Evolutionary conservation across 345 rosid genomes (phyloP).

Genomic region (Eucalyptus tenuipes): DNA sequence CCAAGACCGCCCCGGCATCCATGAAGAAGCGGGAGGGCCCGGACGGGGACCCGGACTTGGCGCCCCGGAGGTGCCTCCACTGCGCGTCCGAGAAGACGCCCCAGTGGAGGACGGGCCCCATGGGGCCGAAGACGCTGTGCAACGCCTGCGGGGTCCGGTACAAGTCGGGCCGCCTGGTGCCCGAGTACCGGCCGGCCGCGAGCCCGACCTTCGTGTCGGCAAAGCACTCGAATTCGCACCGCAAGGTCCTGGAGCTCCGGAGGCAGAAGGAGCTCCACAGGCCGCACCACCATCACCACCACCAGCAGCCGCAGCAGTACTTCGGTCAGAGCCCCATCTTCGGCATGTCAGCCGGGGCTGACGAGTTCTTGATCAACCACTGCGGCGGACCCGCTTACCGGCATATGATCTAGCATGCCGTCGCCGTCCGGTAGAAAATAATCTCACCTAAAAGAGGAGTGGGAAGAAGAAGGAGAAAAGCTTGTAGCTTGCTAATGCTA

Average conservation of each 20-base stretch:
- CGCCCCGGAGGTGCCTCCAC: conserved; percentile 41
- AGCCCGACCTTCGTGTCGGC: conserved; percentile 58
- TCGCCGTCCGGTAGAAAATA: neutral
- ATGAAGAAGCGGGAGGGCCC: conserved; percentile 7
- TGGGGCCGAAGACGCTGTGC: conserved; percentile 67
- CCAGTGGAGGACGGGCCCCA: conserved; percentile 74
- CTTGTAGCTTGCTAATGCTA: neutral
- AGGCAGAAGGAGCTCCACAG: conserved; percentile 44
- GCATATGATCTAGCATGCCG: conserved; percentile 26
- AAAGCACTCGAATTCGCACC: conserved; percentile 65
- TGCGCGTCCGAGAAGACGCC: conserved; percentile 67
- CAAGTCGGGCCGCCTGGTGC: conserved; percentile 67
- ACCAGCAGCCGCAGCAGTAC: conserved; percentile 19
- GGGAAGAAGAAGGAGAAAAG: neutral
- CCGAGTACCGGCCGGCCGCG: conserved; percentile 73
- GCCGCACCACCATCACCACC: conserved; percentile 1
- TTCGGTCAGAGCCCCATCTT: conserved; percentile 30
- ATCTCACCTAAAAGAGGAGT: neutral
- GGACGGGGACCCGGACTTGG: neutral
- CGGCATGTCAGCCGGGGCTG: conserved; percentile 33
- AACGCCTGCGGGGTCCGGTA: conserved; percentile 76
- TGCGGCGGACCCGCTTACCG: conserved; percentile 22
- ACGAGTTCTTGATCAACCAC: conserved; percentile 35
- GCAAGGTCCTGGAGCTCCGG: conserved; percentile 72
- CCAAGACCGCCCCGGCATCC: neutral